Percentiles rank a stretch among this genome's conserved stretches.
phyloP scores from a whole-genome alignment of 116 monocot genomes.

The Zostera marina region DNA sequence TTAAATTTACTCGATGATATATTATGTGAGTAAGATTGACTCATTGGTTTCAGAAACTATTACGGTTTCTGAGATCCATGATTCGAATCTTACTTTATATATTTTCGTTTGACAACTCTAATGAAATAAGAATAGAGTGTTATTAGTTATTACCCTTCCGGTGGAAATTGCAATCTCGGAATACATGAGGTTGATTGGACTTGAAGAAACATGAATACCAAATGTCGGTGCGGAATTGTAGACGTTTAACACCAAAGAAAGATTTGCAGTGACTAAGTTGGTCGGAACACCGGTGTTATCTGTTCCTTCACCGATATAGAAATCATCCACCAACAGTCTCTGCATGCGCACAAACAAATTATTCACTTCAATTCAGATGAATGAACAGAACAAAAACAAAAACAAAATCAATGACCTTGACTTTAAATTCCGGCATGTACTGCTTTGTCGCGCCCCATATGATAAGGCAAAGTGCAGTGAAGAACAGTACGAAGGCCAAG shows the following conservation, averaged over 20 bases:
- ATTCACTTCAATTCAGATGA: background rate
- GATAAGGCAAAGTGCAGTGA: conserved; percentile 57
- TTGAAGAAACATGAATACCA: conserved; percentile 82
- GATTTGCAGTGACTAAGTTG: conserved; percentile 75
- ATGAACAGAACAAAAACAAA: background rate
- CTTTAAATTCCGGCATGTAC: conserved; percentile 28
- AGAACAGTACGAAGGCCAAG: conserved; percentile 29
- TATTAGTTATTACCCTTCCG: conserved; percentile 10
- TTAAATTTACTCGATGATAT: too few relatives aligned
- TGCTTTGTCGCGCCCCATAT: conserved; percentile 71
- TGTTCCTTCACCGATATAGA: conserved; percentile 75
- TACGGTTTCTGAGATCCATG: background rate
- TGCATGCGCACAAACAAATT: conserved; percentile 17
- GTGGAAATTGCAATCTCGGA: conserved; percentile 38
- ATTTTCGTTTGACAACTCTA: background rate
- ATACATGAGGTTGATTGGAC: conserved; percentile 45
- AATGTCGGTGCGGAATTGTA: conserved; percentile 78
- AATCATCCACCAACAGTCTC: conserved; percentile 53
- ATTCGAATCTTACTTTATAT: background rate
- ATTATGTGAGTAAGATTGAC: too few relatives aligned
- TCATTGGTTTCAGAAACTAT: too few relatives aligned
- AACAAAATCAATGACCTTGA: conserved; percentile 11
- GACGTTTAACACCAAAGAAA: conserved; percentile 55
- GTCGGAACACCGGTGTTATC: conserved; percentile 86
- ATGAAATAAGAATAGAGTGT: background rate